Base-by-base conservation (phyloP, 2,329 filamentous ascomycete species). In the Xylariales sp. region DNA sequence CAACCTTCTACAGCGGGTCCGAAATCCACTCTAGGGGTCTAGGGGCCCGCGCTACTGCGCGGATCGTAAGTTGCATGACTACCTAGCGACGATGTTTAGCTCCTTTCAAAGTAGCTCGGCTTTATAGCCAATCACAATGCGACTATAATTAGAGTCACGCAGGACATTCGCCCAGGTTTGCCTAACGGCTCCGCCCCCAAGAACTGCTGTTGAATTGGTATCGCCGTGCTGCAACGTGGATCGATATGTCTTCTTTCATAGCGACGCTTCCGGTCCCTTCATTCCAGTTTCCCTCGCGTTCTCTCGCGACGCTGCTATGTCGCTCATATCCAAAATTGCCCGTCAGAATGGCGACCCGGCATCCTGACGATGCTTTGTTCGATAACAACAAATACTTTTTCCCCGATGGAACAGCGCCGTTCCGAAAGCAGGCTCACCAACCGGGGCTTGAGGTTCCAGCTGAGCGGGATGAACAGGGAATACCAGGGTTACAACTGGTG, bases 371-470 rank as follows among this genome's bases (percentile, higher is more conserved):
- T 42, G 45, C 22, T 6, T 21, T 42, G 29, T 47, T 49, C 35
- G 49, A 53, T 25, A 31, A 42, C 33, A 46, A 51, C 22, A 53
- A 54, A 38, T 53, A 49, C 16, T 41, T 46, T 34, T 53, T 54
- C 9, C 47, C 51, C 4, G 28, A 33, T 18, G 38, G 38, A 3
- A 28, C 19, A 5, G 29, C 38, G 14, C 20, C 31, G 14, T 14
- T 53, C 27, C 31, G 32, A 6, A 33, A 39, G 35, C 45, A 47
- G 25, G 25, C 34, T 10, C 16, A 37, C 3, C 47, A 49, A 24
- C 48, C 47, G n/a, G 37, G 51, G 16, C 40, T 51, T 8, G 49
- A 51, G 39, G 49, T 51, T 9, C 29, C 40, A 11, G 38, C 43
- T 19, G 38, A 44, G 42, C 44, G 45, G 36, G 49, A 53, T 31